Evolutionary conservation across 805 yeast species (phyloP), one percentile per base, ranked within the genome.

Genomic region (Ogataea methylovora): DNA sequence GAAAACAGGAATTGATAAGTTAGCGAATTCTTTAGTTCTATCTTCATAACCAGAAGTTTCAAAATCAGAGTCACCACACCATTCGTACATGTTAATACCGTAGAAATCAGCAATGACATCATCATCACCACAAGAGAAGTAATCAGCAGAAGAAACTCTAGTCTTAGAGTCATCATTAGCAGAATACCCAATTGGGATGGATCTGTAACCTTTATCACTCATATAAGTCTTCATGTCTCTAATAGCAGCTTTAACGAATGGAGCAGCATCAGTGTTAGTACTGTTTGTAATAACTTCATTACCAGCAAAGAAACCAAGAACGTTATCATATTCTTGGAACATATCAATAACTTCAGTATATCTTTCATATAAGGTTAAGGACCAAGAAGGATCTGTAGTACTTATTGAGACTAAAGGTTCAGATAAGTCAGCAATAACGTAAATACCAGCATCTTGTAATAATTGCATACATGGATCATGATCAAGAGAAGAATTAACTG

Each of bases 261-360:
- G 86, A 20, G 97, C 87, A 22, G 97, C 84, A 46, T 77, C 80
- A 11, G 97, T 84, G 60, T 85, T 88, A 32, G 86, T 64, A 29
- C 61, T 63, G 52, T 84, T 86, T 60, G 88, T 90, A 40, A 90
- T 76, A 35, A 92, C 97, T 70, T 90, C 98, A 61, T 92, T 92
- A 41, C 97, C 98, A 20, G 97, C 97, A 61, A 90, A 88, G 71
- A 85, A 88, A 2, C 97, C 98, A 43, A 90, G 68, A 14, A 85
- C 73, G 61, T 90, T 90, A 31, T 79, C 61, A 63, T 88, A 90
- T 48, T 72, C 67, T 39, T 77, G 74, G 65, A 92, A 74, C 46
- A 71, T 63, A 59, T 92, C 97, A 37, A 92, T 76, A 24, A 90
- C 96, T 19, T 69, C 61, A 32, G 82, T 78, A 66, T 90, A 90